phyloP scores from a whole-genome alignment of 371 early-diverging fungal genomes.

The Apophysomyces variabilis region DNA sequence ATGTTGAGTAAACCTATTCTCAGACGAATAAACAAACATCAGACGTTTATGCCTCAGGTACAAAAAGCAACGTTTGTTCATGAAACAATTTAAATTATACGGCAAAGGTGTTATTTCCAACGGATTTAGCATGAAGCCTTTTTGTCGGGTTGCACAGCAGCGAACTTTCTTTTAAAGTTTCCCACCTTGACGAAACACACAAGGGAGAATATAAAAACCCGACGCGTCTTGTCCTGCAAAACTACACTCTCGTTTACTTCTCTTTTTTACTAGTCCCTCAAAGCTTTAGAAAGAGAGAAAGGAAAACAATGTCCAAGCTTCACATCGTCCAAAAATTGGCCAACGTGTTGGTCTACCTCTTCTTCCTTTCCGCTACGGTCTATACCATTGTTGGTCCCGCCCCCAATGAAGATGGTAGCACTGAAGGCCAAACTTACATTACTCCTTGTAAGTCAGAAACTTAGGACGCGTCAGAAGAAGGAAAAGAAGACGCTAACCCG shows the following conservation, averaged over 20 bases:
- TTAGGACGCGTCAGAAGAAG: not conserved
- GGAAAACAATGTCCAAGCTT: slow-evolving; percentile 9
- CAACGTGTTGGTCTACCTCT: slow-evolving; percentile 70
- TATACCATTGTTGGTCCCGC: slow-evolving; percentile 60
- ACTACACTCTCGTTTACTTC: not conserved
- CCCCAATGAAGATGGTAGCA: slow-evolving; percentile 27
- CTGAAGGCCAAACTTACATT: slow-evolving; percentile 40
- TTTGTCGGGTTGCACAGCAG: slow-evolving; percentile 6
- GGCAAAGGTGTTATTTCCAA: not conserved
- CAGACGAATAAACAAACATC: slow-evolving; percentile 2
- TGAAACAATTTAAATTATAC: slow-evolving; percentile 2
- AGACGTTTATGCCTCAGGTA: not conserved
- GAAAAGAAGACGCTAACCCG: not conserved
- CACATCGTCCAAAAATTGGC: slow-evolving; percentile 52
- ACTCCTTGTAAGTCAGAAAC: slow-evolving; percentile 41
- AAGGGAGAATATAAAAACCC: slow-evolving; percentile 8
- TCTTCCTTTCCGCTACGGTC: slow-evolving; percentile 63
- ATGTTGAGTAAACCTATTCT: slow-evolving; percentile 7
- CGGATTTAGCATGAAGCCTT: slow-evolving; percentile 5
- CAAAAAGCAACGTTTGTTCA: not conserved
- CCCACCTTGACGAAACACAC: slow-evolving; percentile 6
- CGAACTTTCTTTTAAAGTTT: not conserved
- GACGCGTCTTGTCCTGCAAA: not conserved
- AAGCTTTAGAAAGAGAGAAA: not conserved
- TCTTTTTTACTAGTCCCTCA: not conserved